These are phyloP conservation scores for Dimocarpus longan DNA, from an alignment of 345 rosid species.

Conservation along the genomic window DNA sequence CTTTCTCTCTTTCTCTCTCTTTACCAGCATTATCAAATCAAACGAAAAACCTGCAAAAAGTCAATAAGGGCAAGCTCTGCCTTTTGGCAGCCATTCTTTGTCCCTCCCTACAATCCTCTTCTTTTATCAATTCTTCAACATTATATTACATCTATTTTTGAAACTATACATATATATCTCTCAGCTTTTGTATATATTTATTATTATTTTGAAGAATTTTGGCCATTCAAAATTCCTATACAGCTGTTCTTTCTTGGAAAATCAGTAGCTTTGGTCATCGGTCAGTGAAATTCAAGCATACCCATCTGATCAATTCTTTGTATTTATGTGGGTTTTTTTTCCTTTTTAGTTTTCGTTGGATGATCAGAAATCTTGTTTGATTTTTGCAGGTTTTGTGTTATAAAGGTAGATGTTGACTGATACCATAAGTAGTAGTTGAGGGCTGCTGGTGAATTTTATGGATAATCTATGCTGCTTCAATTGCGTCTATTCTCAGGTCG, in stretches of 20 bases:
- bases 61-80: conserved; percentile 32
- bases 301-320: conserved; percentile 5
- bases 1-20: background rate
- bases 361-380: conserved; percentile 19
- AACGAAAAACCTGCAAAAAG: background rate
- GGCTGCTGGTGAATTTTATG: conserved; percentile 33
- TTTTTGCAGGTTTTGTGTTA: conserved; percentile 20
- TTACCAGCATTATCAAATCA: background rate
- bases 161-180: background rate
- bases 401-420: conserved; percentile 31
- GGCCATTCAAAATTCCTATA: background rate
- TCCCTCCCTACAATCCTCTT: conserved; percentile 12
- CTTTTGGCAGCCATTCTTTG: conserved; percentile 20
- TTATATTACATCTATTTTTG: background rate
- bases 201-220: conserved; percentile 3
- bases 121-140: background rate
- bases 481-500: conserved; percentile 42
- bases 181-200: background rate
- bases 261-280: conserved; percentile 23
- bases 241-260: conserved; percentile 11
- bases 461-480: conserved; percentile 48
- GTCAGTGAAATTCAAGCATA: conserved; percentile 16
- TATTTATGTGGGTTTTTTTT: conserved; percentile 16
- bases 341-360: background rate
- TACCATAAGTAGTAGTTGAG: conserved; percentile 19